Evolutionary conservation across 805 yeast species (phyloP).

Genomic region (Ogataea salicorniae): DNA sequence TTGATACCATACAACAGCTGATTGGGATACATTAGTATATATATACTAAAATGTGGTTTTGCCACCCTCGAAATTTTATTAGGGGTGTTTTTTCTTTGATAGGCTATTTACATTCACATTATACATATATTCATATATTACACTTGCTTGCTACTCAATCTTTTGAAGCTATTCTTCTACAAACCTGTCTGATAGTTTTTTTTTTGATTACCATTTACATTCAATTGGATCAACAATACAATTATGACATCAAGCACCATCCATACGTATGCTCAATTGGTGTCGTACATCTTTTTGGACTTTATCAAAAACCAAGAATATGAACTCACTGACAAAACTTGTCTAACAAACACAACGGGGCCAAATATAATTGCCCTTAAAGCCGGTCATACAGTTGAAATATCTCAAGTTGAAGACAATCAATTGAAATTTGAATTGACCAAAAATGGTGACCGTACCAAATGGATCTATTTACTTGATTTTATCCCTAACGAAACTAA

Average conservation of each 20-base stretch:
- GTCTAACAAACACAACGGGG: neutral
- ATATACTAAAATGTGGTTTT: no score
- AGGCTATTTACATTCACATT: no score
- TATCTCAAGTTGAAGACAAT: neutral
- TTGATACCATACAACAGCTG: no score
- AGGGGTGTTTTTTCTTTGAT: no score
- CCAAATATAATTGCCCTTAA: neutral
- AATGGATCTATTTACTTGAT: slow-evolving; percentile 2
- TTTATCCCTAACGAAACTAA: neutral
- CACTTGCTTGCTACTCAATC: no score
- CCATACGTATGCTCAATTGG: slow-evolving; percentile 5
- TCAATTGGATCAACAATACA: neutral
- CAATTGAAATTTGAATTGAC: slow-evolving; percentile 1
- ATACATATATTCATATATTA: no score
- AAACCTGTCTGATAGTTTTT: neutral
- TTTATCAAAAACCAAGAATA: slow-evolving; percentile 5
- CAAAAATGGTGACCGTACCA: slow-evolving; percentile 1
- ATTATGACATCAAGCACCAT: neutral
- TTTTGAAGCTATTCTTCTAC: no score
- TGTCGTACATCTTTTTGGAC: slow-evolving; percentile 4
- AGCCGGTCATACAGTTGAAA: neutral
- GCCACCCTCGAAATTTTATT: no score
- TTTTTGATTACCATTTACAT: neutral
- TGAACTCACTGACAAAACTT: slow-evolving; percentile 1
- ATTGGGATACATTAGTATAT: no score